Conservation (phyloP, 495 filamentous ascomycete species). For the Hyaloscypha finlandica region DNA sequence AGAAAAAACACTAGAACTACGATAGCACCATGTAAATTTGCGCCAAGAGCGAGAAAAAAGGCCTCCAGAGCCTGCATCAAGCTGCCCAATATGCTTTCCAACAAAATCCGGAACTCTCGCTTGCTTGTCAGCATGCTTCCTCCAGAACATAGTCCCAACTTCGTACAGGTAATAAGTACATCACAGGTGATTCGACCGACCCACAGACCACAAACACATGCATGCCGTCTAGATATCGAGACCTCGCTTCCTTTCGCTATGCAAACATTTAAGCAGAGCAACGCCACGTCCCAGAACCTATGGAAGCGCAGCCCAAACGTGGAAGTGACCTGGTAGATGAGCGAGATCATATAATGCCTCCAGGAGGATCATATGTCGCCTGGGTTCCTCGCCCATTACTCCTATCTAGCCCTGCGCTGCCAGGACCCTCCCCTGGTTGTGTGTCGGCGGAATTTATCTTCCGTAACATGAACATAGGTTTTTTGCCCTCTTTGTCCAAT, state of each 20-base stretch:
- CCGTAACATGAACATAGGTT: constrained; percentile 98
- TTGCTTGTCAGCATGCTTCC: background rate
- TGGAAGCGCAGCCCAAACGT: background rate
- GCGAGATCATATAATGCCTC: constrained; percentile 52
- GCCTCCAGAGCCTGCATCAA: background rate
- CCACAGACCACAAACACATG: background rate
- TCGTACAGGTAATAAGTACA: constrained; percentile 8
- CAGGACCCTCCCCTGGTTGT: constrained; percentile 41
- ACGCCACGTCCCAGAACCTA: constrained; percentile 14
- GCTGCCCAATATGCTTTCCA: background rate
- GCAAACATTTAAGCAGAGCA: constrained; percentile 24
- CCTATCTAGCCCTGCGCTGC: constrained; percentile 47
- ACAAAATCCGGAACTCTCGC: background rate
- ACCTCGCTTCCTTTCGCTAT: constrained; percentile 24
- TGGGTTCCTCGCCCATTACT: constrained; percentile 18
- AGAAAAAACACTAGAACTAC: constrained; percentile 1
- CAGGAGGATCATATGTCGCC: constrained; percentile 47
- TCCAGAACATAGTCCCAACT: constrained; percentile 1
- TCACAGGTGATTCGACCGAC: background rate
- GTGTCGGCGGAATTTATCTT: constrained; percentile 53
- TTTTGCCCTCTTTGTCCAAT: constrained; percentile 91
- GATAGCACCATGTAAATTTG: background rate
- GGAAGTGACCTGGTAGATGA: background rate
- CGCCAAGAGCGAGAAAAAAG: background rate
- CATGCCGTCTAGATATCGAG: constrained; percentile 15